Evolutionary conservation across 2,329 filamentous ascomycete species (phyloP), one percentile per base, ranked within the genome.

Genomic region (Verticillium dahliae): DNA sequence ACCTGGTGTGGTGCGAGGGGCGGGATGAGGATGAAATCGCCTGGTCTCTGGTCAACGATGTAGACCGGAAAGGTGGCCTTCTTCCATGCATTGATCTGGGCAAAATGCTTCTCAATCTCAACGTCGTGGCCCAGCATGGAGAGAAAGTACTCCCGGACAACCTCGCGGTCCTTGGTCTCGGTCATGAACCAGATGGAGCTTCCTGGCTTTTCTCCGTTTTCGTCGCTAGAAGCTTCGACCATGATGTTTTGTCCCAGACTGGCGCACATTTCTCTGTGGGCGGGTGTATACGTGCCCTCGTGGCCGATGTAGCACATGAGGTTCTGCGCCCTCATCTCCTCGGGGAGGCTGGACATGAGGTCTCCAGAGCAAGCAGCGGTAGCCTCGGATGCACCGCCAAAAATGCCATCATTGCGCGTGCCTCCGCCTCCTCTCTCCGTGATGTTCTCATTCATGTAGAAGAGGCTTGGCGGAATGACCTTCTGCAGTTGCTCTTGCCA

Each of bases 101-200:
- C 95, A 75, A 98, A 98, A 73, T 98, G 94, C 66, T 94, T 92
- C 71, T 99, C 95, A 18, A 98, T 91, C 71, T 98, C 94, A 63
- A 98, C 93, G 69, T 99, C 94, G 71, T 99, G 95, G 1, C 95
- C 95, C 5, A 99, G 82, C 74, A 92, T 90, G 1, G 92, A 96
- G 57, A 96, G 79, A 79, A 96, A 99, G 73, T 97, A 98, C 70
- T 98, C 94, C 0, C 92, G 89, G 2, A 98, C 92, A 4, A 94
- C 82, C 64, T 93, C 89, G 1, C 95, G 88, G 70, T 99, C 95
- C 69, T 95, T 96, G 39, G 88, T 92, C 73, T 97, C 92, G 0
- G 95, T 98, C 95, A 99, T 98, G 72, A 98, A 97, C 95, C 95
- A 99, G 41, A 99, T 85, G 0, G 95, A 97, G 60, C 91, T 96